Conservation (phyloP, 192 early-diverging fungal genomes). For the Rhizophagus clarus region DNA sequence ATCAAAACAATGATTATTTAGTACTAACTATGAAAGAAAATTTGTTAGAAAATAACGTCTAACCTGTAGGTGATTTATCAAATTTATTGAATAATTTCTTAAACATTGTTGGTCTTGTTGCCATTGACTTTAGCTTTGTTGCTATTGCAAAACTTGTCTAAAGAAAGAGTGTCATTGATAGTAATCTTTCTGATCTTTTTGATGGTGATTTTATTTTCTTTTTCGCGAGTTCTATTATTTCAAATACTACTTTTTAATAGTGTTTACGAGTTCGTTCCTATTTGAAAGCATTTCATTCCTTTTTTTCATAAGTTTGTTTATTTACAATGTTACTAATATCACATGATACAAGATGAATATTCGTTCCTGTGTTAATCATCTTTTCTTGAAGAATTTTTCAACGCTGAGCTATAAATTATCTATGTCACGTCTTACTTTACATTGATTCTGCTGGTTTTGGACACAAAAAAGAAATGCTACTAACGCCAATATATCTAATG, state of each 20-base stretch:
- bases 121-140: too few species aligned
- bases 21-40: too few species aligned
- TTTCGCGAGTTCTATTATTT: conserved; percentile 10
- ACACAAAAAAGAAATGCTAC: background rate
- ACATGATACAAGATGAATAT: conserved; percentile 14
- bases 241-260: too few species aligned
- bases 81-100: too few species aligned
- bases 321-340: conserved; percentile 15
- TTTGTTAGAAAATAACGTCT: too few species aligned
- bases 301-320: too few species aligned
- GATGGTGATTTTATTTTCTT: conserved; percentile 17
- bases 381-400: conserved; percentile 14
- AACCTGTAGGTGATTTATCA: too few species aligned
- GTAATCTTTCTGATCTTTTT: conserved; percentile 13
- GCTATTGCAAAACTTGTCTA: too few species aligned
- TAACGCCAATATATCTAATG: background rate
- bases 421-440: background rate
- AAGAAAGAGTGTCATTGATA: background rate
- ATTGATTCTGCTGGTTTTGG: background rate
- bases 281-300: too few species aligned
- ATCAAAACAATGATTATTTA: too few species aligned
- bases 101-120: too few species aligned
- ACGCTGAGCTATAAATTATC: background rate
- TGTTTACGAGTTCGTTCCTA: too few species aligned
- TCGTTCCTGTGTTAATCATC: conserved; percentile 14